These are phyloP conservation scores for Trichoderma sp. DNA, from an alignment of 2,329 filamentous ascomycete species.

Conservation along the genomic window DNA sequence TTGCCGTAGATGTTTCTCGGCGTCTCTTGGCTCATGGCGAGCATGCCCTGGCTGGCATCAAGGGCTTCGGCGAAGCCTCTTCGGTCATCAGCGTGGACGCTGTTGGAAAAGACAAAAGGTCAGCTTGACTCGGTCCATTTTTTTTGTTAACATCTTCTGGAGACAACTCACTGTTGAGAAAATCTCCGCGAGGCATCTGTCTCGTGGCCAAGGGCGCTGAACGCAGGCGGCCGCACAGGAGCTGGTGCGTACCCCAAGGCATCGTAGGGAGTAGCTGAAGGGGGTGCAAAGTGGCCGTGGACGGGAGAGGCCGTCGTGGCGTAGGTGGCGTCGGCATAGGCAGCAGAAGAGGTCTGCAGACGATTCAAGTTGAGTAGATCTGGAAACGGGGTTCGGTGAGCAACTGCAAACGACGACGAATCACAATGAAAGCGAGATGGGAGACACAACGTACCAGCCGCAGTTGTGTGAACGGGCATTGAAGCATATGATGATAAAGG, in stretches of 20 bases:
- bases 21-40: conserved; percentile 94
- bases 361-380: conserved; percentile 74
- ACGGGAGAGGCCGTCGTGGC: conserved; percentile 69
- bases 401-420: neutral
- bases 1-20: conserved; percentile 86
- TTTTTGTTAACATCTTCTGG: neutral
- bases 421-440: neutral
- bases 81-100: conserved; percentile 56
- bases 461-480: conserved; percentile 71
- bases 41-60: conserved; percentile 91
- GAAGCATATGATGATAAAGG: conserved; percentile 71
- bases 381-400: conserved; percentile 70
- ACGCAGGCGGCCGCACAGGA: conserved; percentile 57
- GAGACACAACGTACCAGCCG: conserved; percentile 61
- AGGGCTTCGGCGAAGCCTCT: conserved; percentile 83
- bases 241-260: conserved; percentile 73
- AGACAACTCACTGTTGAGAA: conserved; percentile 76
- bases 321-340: conserved; percentile 71
- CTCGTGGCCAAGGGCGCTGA: conserved; percentile 57
- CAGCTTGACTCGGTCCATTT: neutral
- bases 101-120: conserved; percentile 28
- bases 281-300: conserved; percentile 63
- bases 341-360: conserved; percentile 61
- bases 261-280: conserved; percentile 71
- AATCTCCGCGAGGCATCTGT: conserved; percentile 65